Evolutionary conservation across 2,329 filamentous ascomycete genomes (phyloP), one percentile per base, ranked within the genome.

Genomic region (Sclerotinia spermophila): DNA sequence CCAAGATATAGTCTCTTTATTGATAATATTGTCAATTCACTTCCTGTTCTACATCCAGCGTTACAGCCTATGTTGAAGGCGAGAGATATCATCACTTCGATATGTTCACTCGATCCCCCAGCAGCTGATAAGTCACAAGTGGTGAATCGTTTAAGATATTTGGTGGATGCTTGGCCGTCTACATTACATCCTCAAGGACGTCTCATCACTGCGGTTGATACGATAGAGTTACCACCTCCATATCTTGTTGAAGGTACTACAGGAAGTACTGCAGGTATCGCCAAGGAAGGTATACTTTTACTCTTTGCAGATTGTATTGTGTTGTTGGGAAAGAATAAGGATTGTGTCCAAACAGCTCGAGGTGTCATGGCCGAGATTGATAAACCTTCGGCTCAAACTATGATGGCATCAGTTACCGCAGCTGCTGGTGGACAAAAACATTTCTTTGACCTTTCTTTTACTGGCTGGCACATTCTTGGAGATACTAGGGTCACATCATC

Each of bases 1-100:
- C 96, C 96, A 38, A 90, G 96, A 38, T 99, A 99, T 82, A 97
- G 93, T 77, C 84, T 99, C 48, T 91, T 98, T 78, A 98, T 99
- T 76, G 96, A 99, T 82, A 94, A 96, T 77, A 97, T 99, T 78
- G 88, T 96, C 62, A 89, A 90, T 74, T 94, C 92, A 72, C 86
- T 98, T 27, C 94, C 95, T 6, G 88, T 94, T 66, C 89, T 92
- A 13, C 94, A 98, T 79, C 92, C 94, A 3, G 94, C 94, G 0
- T 85, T 97, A 68, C 90, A 92, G 75, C 86, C 87, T 3, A 90
- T 99, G 82, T 86, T 97, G 56, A 94, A 93, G 79, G 94, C 96
- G 0, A 87, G 95, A 74, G 96, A 98, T 79, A 92, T 97, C 68
- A 94, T 99, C 75, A 94, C 94, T 30, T 96, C 97, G 68, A 99